These are phyloP conservation scores for Draba incana DNA, from an alignment of 345 rosid species.

Conservation along the genomic window DNA sequence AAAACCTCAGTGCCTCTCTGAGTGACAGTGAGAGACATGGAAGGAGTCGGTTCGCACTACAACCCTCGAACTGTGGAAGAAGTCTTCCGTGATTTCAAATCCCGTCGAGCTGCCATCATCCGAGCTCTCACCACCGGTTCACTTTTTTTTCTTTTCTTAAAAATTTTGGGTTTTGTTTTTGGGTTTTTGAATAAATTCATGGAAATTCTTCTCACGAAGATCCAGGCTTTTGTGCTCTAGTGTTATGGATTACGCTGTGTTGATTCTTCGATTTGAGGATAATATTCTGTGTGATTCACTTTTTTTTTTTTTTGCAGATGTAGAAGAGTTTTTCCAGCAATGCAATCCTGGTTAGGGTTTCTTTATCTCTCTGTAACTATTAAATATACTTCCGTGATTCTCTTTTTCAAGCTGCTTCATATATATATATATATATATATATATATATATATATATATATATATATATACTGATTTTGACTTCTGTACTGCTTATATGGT, in stretches of 20 bases:
- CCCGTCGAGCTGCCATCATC: constrained; percentile 75
- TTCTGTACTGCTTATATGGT: no score
- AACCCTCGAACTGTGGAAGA: constrained; percentile 76
- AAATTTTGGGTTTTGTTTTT: neutral
- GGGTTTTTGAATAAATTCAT: neutral
- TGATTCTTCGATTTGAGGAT: neutral
- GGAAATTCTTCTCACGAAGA: neutral
- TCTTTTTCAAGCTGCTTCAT: no score
- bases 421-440: no score
- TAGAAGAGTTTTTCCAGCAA: constrained; percentile 63
- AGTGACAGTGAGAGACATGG: constrained; percentile 20
- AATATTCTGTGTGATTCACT: constrained; percentile 6
- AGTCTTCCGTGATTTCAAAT: constrained; percentile 76
- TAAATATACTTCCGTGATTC: no score
- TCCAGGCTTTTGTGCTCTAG: constrained; percentile 7
- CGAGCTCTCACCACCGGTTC: constrained; percentile 75
- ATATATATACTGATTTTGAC: no score
- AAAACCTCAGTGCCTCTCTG: constrained; percentile 15
- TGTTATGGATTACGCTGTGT: constrained; percentile 7
- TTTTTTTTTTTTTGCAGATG: constrained; percentile 61
- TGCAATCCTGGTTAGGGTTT: constrained; percentile 82
- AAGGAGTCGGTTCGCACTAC: constrained; percentile 52
- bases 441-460: no score
- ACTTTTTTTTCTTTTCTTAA: neutral
- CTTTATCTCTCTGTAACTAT: constrained; percentile 12